phyloP scores from a whole-genome alignment of 805 yeast species.

The Wickerhamiella cacticola region DNA sequence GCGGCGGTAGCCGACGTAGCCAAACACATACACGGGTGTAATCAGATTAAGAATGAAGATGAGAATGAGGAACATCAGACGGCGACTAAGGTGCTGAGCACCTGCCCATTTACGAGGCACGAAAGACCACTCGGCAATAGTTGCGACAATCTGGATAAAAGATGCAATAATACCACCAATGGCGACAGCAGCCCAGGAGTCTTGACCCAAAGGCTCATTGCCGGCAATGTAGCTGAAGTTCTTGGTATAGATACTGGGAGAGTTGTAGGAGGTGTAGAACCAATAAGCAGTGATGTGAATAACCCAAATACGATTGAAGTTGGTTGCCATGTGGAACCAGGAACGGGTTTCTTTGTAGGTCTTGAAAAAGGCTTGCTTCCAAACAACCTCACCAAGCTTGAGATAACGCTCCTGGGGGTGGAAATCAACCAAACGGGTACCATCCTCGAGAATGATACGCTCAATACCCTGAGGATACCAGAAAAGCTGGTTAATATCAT shows the following conservation, averaged over 20 bases:
- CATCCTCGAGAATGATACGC: slow-evolving; percentile 82
- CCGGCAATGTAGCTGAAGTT: slow-evolving; percentile 72
- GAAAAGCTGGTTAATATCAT: slow-evolving; percentile 95
- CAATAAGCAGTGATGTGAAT: slow-evolving; percentile 81
- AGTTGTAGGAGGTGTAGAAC: slow-evolving; percentile 89
- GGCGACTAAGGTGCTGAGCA: slow-evolving; percentile 88
- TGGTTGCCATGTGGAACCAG: slow-evolving; percentile 91
- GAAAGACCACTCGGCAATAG: slow-evolving; percentile 84
- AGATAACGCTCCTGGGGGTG: slow-evolving; percentile 82
- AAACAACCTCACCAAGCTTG: slow-evolving; percentile 80
- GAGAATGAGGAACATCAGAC: slow-evolving; percentile 60
- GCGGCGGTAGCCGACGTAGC: slow-evolving; percentile 48
- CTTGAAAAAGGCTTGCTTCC: slow-evolving; percentile 88
- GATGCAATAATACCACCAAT: slow-evolving; percentile 85
- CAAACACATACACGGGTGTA: slow-evolving; percentile 76
- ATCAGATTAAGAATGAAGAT: slow-evolving; percentile 65
- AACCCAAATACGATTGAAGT: slow-evolving; percentile 97
- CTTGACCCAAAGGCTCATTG: slow-evolving; percentile 80
- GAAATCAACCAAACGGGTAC: slow-evolving; percentile 78
- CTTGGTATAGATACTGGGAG: slow-evolving; percentile 82
- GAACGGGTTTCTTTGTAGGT: slow-evolving; percentile 93
- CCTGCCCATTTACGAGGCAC: slow-evolving; percentile 99
- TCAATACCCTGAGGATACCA: slow-evolving; percentile 99
- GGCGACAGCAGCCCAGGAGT: slow-evolving; percentile 86
- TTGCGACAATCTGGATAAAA: slow-evolving; percentile 71